Evolutionary conservation across 1,284 basidiomycete genomes (phyloP).

Genomic region (Ustilago shanxiensis): DNA sequence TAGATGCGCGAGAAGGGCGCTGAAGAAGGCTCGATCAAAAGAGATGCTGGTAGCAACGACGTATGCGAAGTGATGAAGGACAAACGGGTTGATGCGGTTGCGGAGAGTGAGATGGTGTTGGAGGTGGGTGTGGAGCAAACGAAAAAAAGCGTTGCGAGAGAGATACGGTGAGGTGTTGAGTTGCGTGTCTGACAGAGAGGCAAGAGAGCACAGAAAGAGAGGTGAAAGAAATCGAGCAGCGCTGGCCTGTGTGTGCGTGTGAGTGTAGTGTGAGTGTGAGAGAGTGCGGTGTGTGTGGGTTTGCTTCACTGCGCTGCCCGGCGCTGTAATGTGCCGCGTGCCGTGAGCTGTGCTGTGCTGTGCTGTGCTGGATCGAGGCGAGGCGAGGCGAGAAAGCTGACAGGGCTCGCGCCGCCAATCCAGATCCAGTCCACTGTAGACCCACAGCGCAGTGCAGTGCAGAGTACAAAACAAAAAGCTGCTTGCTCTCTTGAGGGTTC

Average conservation of each 20-base stretch:
- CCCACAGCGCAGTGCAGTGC: conserved; percentile 4
- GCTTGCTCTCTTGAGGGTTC: background rate
- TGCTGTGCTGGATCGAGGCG: background rate
- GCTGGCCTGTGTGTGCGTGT: background rate
- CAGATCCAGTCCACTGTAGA: background rate
- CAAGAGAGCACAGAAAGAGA: no score
- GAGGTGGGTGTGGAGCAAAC: conserved; percentile 10
- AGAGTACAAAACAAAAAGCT: background rate
- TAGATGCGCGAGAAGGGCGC: background rate
- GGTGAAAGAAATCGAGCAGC: background rate
- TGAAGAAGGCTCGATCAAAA: background rate
- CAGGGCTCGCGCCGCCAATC: conserved; percentile 5
- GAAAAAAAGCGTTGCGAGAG: no score
- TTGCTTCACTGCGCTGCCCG: background rate
- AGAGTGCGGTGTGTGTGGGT: background rate
- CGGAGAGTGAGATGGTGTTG: conserved; percentile 11
- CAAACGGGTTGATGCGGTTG: conserved; percentile 11
- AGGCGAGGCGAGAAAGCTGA: background rate
- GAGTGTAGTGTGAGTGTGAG: background rate
- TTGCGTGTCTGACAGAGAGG: background rate
- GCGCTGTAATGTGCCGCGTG: background rate
- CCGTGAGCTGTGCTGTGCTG: conserved; percentile 3
- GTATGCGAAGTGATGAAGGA: background rate
- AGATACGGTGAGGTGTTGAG: no score
- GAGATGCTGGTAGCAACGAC: conserved; percentile 2